Evolutionary conservation across 345 rosid genomes (phyloP), one percentile per base, ranked within the genome.

Genomic region (Salix purpurea): DNA sequence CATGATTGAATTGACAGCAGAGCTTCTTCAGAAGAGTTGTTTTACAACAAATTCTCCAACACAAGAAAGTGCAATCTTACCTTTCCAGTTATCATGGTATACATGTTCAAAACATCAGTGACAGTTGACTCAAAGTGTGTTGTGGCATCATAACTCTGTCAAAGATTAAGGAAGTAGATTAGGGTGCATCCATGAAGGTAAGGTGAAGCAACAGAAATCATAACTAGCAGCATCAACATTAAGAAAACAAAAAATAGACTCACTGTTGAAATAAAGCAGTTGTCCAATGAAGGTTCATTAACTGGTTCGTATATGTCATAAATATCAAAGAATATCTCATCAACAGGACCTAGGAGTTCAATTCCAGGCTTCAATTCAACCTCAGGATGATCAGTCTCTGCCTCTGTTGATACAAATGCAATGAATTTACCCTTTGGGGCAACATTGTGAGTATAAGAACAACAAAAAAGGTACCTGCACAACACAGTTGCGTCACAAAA

Each of bases 81-180:
- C 98, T 96, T 96, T 84, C 99, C 99, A 4, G 99, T 96, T 84
- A 93, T 93, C 89, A 88, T n/a, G 74, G 91, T 88, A 76, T 93
- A 96, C 97, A 92, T 90, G 88, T 89, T 84, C 71, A 93, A 86
- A 70, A 96, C 99, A 83, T 96, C 99, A 13, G 69, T 79, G 28
- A 96, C 98, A 40, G 97, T 96, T 16, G 97, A 87, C 77, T 96
- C 99, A 46, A 96, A 93, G 86, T 96, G 99, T 40, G 98, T 96
- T 73, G 98, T 92, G 42, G 99, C 88, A 88, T 96, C 99, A 78
- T 96, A 96, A 79, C 99, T 94, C 99, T 93, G 95, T 85, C 75
- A 80, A 81, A 61, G 65, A 67, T 69, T 62, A 78, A 77, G 64
- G 24, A 24, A 8, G 19, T 7, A 15, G 42, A 30, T 80, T 65